Evolutionary conservation across 1,284 basidiomycete species (phyloP), one percentile per base, ranked within the genome.

Genomic region (Sanghuangporus weigelae): DNA sequence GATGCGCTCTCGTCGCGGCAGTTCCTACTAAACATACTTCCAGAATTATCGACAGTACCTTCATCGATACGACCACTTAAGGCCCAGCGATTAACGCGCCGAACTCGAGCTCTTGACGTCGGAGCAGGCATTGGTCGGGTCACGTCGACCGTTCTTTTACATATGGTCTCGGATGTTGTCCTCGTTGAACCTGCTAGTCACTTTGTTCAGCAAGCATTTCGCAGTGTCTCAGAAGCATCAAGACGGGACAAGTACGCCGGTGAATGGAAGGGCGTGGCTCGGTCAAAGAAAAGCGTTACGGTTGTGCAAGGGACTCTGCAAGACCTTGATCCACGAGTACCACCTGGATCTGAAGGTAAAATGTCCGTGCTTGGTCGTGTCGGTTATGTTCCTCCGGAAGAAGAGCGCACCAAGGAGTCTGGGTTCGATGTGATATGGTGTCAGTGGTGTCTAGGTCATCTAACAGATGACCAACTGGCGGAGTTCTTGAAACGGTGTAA

Each of bases 371-470:
- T 88, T 38, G 84, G 81, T 64, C 82, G 87, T 21, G 76, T 89
- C 7, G 90, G 89, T 3, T 81, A 82, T 70, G 73, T 73, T 38
- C 77, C 84, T 2, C 62, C 71, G 16, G 71, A 65, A 21, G 42
- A 49, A 36, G 57, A 74, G 21, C 79, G 79, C 57, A 81, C 86
- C 57, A 75, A 77, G 6, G 69, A 77, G 42, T 76, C 78, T 44
- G 82, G 81, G 1, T 92, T 89, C 73, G 90, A 94, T 75, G 81
- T 94, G 14, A 83, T 96, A 63, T 95, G 93, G 95, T 93, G 93
- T 70, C 95, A 97, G 73, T 97, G 95, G 95, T 96, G 94, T 77
- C 80, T 96, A 12, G 91, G 92, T n/a, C 92, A 95, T 77, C 79
- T 96, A 66, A 84, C 81, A 59, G 89, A 96, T 71, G 71, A 74